Base-by-base conservation (phyloP, 305 asterid genomes). In the Striga hermonthica region DNA sequence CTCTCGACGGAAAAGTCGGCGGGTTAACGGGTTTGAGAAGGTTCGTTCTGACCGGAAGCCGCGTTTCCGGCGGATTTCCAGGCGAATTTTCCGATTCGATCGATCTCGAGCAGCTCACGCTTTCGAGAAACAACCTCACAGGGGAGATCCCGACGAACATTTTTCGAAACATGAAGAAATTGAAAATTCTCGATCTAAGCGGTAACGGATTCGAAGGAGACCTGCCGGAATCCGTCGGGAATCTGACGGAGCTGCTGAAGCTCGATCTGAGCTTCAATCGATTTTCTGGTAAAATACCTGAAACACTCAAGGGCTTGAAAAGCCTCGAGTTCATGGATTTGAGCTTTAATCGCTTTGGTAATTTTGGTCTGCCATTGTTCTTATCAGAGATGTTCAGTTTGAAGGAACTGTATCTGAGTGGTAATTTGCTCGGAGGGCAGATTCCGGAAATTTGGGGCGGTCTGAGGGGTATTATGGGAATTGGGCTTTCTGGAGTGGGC, bases 401-500 rank as follows among this genome's bases (percentile, higher is more conserved):
- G 82, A 88, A 57, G 74, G 91, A 86, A 54, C 81, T 90, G 43
- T 79, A 90, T 74, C 56, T 88, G 78, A 86, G 83, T 40, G 88
- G 95, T 48, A 90, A 83, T 41, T 47, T 55, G 9, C 80, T 90
- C 3, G 97, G 95, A 72, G 95, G 96, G 77, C 66, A 63, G 44
- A 86, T 90, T 35, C 96, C 96, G 13, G 95, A 88, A 57, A 88
- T 77, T 40, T 90, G 96, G 90, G 80, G 36, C 34, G 78, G 80
- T 7, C 76, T 86, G 5, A 80, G 77, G 80, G 84, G 84, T n/a
- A 71, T 88, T 54, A 47, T 28, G 72, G 89, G 82, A 49, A 72
- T 90, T 3, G 97, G 95, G 52, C 74, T 90, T 3, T 86, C 97
- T 0, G 69, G 62, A 9, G 35, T 74, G 13, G 93, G 93, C 49